A percentile compares a stretch with the other conserved stretches of the same genome.
Evolutionary conservation across 192 early-diverging fungal genomes (phyloP).

Genomic region (Glomus cerebriforme): DNA sequence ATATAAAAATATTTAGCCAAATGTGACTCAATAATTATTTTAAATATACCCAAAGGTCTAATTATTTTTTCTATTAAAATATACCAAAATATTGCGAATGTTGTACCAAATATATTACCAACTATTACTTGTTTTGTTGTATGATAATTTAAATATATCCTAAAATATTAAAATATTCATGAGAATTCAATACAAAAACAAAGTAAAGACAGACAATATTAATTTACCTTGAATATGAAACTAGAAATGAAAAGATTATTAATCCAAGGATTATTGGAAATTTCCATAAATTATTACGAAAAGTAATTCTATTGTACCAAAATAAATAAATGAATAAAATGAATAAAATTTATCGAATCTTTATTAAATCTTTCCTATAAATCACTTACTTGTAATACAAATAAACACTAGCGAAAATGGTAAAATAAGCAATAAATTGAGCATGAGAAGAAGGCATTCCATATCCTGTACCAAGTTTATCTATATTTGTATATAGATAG

Average conservation of each 20-base stretch:
- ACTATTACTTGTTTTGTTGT: constrained; percentile 70
- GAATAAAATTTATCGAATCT: background rate
- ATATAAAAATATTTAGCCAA: constrained; percentile 48
- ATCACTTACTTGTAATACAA: background rate
- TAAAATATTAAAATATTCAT: constrained; percentile 27
- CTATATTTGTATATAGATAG: constrained; percentile 51
- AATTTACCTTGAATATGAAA: constrained; percentile 36
- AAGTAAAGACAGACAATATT: too few relatives aligned
- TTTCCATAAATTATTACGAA: constrained; percentile 41
- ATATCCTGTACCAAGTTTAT: constrained; percentile 69
- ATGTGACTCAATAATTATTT: constrained; percentile 44
- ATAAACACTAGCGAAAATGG: constrained; percentile 45
- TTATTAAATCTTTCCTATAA: too few relatives aligned
- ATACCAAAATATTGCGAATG: constrained; percentile 64
- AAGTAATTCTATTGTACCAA: constrained; percentile 3
- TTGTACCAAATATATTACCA: constrained; percentile 58
- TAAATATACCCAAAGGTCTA: constrained; percentile 43
- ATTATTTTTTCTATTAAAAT: constrained; percentile 39
- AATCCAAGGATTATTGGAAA: constrained; percentile 35
- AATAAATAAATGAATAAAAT: background rate
- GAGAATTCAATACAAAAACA: background rate
- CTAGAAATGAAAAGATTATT: constrained; percentile 34
- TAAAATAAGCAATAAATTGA: constrained; percentile 81
- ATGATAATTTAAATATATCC: constrained; percentile 76
- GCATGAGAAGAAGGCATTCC: constrained; percentile 86